Percentiles rank a stretch among this genome's conserved stretches.
phyloP scores from a whole-genome alignment of 2,329 filamentous ascomycete species.

The Dothiorella sarmentorum region DNA sequence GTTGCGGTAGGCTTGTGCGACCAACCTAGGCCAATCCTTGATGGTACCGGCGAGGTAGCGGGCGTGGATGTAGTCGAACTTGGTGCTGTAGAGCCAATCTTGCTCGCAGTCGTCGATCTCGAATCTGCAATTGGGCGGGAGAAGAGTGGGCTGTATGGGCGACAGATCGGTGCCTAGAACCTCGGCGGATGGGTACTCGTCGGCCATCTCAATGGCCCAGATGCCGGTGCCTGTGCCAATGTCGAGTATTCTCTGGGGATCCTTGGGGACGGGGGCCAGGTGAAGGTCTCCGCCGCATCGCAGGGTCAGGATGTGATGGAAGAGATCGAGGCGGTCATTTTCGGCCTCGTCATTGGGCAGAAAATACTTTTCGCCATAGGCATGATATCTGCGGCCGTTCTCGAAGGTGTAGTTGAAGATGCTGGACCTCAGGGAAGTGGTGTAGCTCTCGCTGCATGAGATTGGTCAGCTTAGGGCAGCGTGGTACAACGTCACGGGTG shows the following conservation, averaged over 20 bases:
- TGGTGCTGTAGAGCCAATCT: constrained; percentile 30
- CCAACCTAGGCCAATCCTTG: constrained; percentile 50
- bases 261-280: constrained; percentile 30
- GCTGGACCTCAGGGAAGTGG: constrained; percentile 21
- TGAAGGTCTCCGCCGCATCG: constrained; percentile 35
- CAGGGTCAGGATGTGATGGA: constrained; percentile 40
- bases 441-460: constrained; percentile 4
- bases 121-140: constrained; percentile 47
- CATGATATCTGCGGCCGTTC: constrained; percentile 18
- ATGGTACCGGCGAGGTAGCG: constrained; percentile 51
- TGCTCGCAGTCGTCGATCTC: constrained; percentile 49
- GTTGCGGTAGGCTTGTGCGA: constrained; percentile 48
- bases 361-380: constrained; percentile 19
- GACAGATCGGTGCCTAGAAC: constrained; percentile 47
- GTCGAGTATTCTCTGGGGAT: constrained; percentile 29
- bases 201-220: constrained; percentile 30
- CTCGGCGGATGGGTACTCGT: constrained; percentile 32
- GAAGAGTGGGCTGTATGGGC: constrained; percentile 48
- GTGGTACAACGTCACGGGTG: not conserved
- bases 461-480: not conserved
- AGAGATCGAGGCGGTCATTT: constrained; percentile 45
- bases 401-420: constrained; percentile 31
- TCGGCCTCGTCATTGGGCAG: constrained; percentile 44
- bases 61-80: constrained; percentile 58
- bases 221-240: constrained; percentile 22